Conservation (phyloP, 768 basidiomycete species). For the Gautieria morchelliformis region DNA sequence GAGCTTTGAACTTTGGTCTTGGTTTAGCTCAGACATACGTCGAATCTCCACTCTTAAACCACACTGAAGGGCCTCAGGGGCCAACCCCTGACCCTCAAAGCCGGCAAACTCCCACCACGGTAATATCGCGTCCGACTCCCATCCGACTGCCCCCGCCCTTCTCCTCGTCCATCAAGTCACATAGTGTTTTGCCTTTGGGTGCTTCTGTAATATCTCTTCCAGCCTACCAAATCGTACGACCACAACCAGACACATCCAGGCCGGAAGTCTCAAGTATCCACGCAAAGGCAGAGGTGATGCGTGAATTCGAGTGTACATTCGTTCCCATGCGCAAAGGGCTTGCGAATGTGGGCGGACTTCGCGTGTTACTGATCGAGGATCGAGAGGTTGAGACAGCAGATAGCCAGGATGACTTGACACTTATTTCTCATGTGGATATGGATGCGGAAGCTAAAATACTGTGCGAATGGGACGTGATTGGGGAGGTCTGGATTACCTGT, state of each 20-base stretch:
- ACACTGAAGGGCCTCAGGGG: slow-evolving; percentile 27
- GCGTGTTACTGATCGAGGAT: slow-evolving; percentile 59
- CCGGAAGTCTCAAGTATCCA: neutral
- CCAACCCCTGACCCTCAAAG: slow-evolving; percentile 20
- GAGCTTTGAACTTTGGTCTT: neutral
- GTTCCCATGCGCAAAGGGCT: slow-evolving; percentile 53
- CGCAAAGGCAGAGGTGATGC: slow-evolving; percentile 30
- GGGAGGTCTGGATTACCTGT: slow-evolving; percentile 56
- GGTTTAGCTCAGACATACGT: neutral
- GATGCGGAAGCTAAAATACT: slow-evolving; percentile 36
- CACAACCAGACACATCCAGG: slow-evolving; percentile 17
- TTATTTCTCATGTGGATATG: slow-evolving; percentile 7
- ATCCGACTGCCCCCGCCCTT: slow-evolving; percentile 32
- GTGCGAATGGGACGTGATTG: slow-evolving; percentile 64
- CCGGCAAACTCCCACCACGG: neutral
- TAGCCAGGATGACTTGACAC: slow-evolving; percentile 10
- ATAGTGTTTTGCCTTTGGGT: slow-evolving; percentile 36
- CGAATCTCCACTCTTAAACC: slow-evolving; percentile 2
- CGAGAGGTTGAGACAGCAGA: slow-evolving; percentile 27
- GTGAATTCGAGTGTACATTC: slow-evolving; percentile 58
- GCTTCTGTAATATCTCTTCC: slow-evolving; percentile 41
- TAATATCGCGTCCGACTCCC: neutral
- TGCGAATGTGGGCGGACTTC: slow-evolving; percentile 54
- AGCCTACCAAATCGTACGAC: slow-evolving; percentile 21
- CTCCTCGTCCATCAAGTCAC: neutral